Evolutionary conservation across 495 filamentous ascomycete genomes (phyloP).

Genomic region (Daldinia caldariorum): DNA sequence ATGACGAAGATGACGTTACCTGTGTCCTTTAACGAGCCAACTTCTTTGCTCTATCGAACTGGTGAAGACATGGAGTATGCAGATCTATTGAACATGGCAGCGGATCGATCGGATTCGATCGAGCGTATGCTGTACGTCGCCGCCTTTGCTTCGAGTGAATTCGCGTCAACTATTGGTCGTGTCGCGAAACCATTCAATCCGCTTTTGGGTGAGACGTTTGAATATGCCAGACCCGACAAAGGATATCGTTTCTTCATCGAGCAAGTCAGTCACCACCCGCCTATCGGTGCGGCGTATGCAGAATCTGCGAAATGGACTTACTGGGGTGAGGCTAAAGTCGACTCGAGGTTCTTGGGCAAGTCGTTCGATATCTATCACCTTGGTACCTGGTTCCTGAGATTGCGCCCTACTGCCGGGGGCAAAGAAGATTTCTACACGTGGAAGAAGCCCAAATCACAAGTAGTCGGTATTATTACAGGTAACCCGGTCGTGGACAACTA

Average conservation of each 20-base stretch:
- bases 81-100: constrained; percentile 89
- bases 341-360: constrained; percentile 97
- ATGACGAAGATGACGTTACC: constrained; percentile 99
- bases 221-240: constrained; percentile 94
- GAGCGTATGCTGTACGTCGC: constrained; percentile 97
- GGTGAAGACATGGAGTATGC: constrained; percentile 98
- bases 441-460: constrained; percentile 99
- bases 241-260: constrained; percentile 98
- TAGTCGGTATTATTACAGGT: constrained; percentile 96
- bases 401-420: constrained; percentile 79
- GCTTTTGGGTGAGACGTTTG: constrained; percentile 93
- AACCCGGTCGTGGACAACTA: constrained; percentile 98
- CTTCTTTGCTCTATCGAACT: constrained; percentile 93
- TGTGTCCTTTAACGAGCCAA: constrained; percentile 98
- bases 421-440: constrained; percentile 93
- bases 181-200: constrained; percentile 99
- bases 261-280: constrained; percentile 98
- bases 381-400: constrained; percentile 94
- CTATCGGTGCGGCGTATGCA: constrained; percentile 91
- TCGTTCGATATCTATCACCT: constrained; percentile 97
- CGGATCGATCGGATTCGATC: constrained; percentile 83
- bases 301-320: constrained; percentile 97
- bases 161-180: constrained; percentile 94
- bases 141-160: constrained; percentile 93
- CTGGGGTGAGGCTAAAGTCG: constrained; percentile 96